Percentiles rank a stretch among this genome's conserved stretches.
These are phyloP conservation scores for Chaetomium tenue DNA, from an alignment of 495 filamentous ascomycete genomes.

Conservation along the genomic window DNA sequence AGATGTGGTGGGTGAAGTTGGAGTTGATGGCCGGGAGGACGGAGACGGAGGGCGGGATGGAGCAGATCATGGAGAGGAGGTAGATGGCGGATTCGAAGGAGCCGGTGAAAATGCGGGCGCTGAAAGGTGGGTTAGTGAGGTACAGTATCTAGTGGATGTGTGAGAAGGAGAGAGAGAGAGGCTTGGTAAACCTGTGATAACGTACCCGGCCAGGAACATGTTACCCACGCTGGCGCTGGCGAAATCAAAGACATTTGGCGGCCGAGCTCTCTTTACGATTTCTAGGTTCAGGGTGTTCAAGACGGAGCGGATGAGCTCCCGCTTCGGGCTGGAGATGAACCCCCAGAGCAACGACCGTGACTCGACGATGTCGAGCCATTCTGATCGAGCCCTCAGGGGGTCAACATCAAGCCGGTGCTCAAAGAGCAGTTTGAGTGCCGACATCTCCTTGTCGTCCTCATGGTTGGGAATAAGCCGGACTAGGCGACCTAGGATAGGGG, in stretches of 20 bases:
- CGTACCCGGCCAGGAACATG: conserved; percentile 74
- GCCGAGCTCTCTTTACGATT: conserved; percentile 80
- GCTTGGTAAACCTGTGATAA: background rate
- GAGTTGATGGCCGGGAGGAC: conserved; percentile 90
- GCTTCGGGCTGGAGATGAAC: conserved; percentile 75
- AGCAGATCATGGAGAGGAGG: conserved; percentile 75
- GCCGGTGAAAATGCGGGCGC: conserved; percentile 76
- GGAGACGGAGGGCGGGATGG: conserved; percentile 67
- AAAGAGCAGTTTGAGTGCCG: conserved; percentile 75
- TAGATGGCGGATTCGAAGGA: conserved; percentile 81
- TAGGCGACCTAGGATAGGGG: conserved; percentile 51
- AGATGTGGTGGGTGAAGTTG: conserved; percentile 93
- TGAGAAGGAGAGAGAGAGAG: no score
- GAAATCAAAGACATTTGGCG: conserved; percentile 81
- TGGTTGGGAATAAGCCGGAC: conserved; percentile 80
- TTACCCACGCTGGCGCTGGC: conserved; percentile 88
- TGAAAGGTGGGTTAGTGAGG: conserved; percentile 12
- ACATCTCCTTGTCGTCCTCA: conserved; percentile 59
- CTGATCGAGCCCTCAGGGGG: conserved; percentile 51
- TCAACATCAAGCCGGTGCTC: conserved; percentile 74
- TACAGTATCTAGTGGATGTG: background rate
- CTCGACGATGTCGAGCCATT: conserved; percentile 91
- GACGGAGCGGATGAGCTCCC: conserved; percentile 87
- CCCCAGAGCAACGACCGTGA: conserved; percentile 72
- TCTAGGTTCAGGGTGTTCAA: conserved; percentile 86